Evolutionary conservation across 495 filamentous ascomycete genomes (phyloP).

Genomic region (Sordaria brevicollis): DNA sequence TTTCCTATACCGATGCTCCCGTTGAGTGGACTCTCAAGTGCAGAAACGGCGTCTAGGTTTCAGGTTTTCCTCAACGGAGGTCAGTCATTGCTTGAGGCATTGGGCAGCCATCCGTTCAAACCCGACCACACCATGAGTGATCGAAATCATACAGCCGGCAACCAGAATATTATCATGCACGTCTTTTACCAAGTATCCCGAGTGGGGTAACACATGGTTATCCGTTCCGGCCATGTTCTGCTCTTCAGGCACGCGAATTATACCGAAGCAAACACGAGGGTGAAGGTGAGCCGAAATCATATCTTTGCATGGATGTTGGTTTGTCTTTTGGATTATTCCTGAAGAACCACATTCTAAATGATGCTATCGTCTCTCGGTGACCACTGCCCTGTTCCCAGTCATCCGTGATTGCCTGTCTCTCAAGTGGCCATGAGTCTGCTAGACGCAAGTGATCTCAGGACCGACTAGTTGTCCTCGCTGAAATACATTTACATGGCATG

Average conservation of each 20-base stretch:
- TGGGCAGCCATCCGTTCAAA: background rate
- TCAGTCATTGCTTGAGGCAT: background rate
- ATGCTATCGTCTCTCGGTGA: background rate
- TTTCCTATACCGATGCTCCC: background rate
- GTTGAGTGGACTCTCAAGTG: background rate
- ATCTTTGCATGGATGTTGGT: background rate
- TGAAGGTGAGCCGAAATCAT: background rate
- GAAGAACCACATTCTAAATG: background rate
- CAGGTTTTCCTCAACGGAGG: background rate
- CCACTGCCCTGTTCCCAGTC: background rate
- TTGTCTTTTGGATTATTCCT: background rate
- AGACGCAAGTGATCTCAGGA: background rate
- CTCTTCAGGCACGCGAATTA: background rate
- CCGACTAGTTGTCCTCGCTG: background rate
- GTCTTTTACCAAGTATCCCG: background rate
- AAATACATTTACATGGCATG: background rate
- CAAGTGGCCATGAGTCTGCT: background rate
- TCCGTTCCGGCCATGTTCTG: background rate
- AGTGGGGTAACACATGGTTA: background rate
- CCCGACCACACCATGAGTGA: background rate
- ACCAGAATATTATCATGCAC: background rate
- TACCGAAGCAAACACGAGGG: background rate
- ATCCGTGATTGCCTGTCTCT: background rate
- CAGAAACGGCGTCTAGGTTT: background rate
- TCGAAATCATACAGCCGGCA: background rate